Evolutionary conservation across 331 rosid species (phyloP), one percentile per base, ranked within the genome.

Genomic region (Acacia pycnantha): DNA sequence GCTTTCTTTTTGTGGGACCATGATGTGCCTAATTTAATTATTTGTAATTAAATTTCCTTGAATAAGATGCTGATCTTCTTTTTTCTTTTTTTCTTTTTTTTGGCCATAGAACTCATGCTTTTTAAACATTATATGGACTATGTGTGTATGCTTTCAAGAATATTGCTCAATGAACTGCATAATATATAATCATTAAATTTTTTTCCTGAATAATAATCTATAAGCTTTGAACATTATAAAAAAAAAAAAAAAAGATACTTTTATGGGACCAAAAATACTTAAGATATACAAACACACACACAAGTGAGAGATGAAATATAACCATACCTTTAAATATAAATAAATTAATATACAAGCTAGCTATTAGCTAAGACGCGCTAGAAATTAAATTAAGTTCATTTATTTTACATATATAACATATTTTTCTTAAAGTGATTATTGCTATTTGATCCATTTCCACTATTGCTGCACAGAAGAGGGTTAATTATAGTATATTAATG

Each of bases 1-100:
- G 53, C 69, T 74, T 82, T 78, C 53, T 64, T 62, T 18, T 65
- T 31, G 84, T 31, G 88, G 85, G 85, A 31, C 83, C 82, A 71
- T 59, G 11, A 22, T 65, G 69, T 66, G 48, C 88, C 73, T 81
- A 81, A 72, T 35, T 43, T 54, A 71, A 65, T 73, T 85, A 37
- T 24, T 73, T 72, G 44, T 73, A 31, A 18, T 19, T 8, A 47
- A 54, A 71, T 26, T 65, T 81, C 69, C 62, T 71, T 37, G 18
- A 69, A 11, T 2, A 69, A 1, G 73, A 26, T 77, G 70, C 65
- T 72, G 65, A 83, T 44, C 48, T 44, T n/a, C n/a, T n/a, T n/a
- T n/a, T 44, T 44, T 44, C 8, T 27, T 27, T 27, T 27, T 27
- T 1, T 31, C 0, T 2, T 43, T 43, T 43, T 43, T 1, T 0